phyloP scores from a whole-genome alignment of 345 rosid species.

The Acer saccharum region DNA sequence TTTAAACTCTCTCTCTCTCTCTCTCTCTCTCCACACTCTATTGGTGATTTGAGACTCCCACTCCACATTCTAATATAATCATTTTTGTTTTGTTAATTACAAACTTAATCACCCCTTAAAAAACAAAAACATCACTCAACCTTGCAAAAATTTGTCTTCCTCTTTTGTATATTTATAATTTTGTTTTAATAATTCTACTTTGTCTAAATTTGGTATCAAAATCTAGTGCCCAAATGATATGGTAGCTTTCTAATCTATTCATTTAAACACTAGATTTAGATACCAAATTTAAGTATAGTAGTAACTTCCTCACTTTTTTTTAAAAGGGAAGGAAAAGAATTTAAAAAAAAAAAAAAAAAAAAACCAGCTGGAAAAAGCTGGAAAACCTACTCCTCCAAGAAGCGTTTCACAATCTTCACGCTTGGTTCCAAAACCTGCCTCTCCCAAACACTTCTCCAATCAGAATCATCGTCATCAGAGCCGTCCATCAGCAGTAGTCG shows the following conservation, averaged over 20 bases:
- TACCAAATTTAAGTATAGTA: too few species aligned
- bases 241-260: too few species aligned
- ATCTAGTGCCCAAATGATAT: too few species aligned
- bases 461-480: constrained; percentile 14
- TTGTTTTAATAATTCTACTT: too few species aligned
- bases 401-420: constrained; percentile 66
- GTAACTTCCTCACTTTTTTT: background rate
- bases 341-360: background rate
- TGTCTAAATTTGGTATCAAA: too few species aligned
- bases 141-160: background rate
- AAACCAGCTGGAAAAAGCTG: constrained; percentile 39
- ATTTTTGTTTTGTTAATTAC: background rate
- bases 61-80: background rate
- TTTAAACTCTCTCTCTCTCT: background rate
- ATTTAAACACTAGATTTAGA: too few species aligned
- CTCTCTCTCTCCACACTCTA: background rate
- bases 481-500: constrained; percentile 28
- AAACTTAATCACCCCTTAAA: background rate
- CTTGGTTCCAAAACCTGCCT: constrained; percentile 62
- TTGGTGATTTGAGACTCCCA: background rate
- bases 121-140: background rate
- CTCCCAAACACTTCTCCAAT: constrained; percentile 70
- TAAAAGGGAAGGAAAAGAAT: too few species aligned
- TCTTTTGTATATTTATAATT: background rate
- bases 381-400: constrained; percentile 69